Evolutionary conservation across 495 filamentous ascomycete genomes (phyloP).

Genomic region (Penicillium arizonense): DNA sequence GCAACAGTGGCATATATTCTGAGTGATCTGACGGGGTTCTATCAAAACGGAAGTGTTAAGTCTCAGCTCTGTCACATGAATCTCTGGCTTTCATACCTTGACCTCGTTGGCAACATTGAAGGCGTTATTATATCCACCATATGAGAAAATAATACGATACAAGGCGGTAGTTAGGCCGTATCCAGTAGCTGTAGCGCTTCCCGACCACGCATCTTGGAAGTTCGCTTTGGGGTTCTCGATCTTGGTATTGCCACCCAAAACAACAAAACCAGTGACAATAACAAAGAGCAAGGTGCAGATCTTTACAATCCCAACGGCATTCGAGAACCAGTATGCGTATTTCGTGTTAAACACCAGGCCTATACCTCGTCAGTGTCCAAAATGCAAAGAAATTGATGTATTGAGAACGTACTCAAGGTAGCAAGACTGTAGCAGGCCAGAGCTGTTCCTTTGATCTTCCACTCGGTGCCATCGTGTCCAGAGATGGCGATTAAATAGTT

Average conservation of each 20-base stretch:
- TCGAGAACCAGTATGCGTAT: conserved; percentile 8
- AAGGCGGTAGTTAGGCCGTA: conserved; percentile 49
- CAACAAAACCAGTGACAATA: conserved; percentile 51
- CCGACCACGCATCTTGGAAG: conserved; percentile 47
- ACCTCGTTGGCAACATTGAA: conserved; percentile 59
- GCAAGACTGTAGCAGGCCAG: conserved; percentile 31
- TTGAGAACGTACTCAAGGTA: background rate
- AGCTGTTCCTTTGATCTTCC: conserved; percentile 55
- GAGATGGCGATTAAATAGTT: conserved; percentile 52
- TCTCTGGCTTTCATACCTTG: conserved; percentile 35
- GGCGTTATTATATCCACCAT: conserved; percentile 51
- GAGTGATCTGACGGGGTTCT: conserved; percentile 1
- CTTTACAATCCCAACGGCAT: conserved; percentile 17
- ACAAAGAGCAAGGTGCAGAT: conserved; percentile 52
- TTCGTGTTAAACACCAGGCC: conserved; percentile 33
- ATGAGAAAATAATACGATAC: conserved; percentile 54
- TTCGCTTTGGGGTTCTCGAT: conserved; percentile 49
- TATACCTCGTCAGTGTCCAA: background rate
- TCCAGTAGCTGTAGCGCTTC: conserved; percentile 38
- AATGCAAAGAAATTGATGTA: background rate
- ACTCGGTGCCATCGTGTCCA: conserved; percentile 33
- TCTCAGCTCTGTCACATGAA: background rate
- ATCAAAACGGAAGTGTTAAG: conserved; percentile 13
- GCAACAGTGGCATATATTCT: conserved; percentile 20
- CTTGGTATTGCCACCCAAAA: conserved; percentile 47